Conservation (phyloP, 2,329 filamentous ascomycete species). For the Fusarium camptoceras region DNA sequence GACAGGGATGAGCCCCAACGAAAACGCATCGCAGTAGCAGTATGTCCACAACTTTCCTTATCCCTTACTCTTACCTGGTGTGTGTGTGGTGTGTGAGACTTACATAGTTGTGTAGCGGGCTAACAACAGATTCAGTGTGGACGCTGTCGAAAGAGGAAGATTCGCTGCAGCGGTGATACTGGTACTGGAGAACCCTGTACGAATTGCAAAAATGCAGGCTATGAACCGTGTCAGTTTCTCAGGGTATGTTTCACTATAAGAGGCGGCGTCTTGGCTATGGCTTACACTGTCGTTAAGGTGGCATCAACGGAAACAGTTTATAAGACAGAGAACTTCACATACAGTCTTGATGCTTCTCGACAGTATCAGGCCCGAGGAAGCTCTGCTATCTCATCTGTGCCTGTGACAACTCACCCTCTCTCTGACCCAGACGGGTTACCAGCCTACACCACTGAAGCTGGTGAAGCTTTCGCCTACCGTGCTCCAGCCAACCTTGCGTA, state of each 20-base stretch:
- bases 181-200: conserved; percentile 81
- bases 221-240: conserved; percentile 80
- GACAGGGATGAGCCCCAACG: conserved; percentile 56
- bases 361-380: conserved; percentile 47
- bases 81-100: conserved; percentile 43
- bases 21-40: conserved; percentile 70
- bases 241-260: conserved; percentile 69
- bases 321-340: conserved; percentile 46
- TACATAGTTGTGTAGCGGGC: conserved; percentile 37
- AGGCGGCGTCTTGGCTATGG: background rate
- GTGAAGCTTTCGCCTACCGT: conserved; percentile 39
- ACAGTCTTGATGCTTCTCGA: conserved; percentile 50
- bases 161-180: conserved; percentile 89
- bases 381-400: conserved; percentile 26
- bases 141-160: conserved; percentile 92
- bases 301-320: conserved; percentile 49
- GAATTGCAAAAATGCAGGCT: conserved; percentile 82
- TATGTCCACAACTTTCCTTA: conserved; percentile 52
- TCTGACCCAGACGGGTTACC: conserved; percentile 39
- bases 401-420: conserved; percentile 16
- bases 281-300: conserved; percentile 42
- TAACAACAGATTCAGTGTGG: conserved; percentile 72
- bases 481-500: conserved; percentile 41
- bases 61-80: conserved; percentile 32
- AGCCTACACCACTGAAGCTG: conserved; percentile 28